Evolutionary conservation across 768 basidiomycete genomes (phyloP), one percentile per base, ranked within the genome.

Genomic region (Russula olivacea): DNA sequence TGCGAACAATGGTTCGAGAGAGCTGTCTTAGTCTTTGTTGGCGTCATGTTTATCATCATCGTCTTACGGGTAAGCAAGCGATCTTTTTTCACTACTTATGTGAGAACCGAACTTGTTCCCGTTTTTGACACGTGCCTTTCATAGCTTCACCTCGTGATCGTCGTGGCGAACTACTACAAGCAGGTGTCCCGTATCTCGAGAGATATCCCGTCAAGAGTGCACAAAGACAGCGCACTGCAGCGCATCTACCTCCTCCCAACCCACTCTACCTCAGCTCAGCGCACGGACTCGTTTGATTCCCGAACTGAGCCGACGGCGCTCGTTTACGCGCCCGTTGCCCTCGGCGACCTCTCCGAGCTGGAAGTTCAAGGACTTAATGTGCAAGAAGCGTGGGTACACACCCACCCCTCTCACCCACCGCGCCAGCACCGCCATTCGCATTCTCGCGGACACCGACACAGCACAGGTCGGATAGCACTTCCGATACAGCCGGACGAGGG

Each of bases 1-100:
- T 92, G 91, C 71, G 90, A 92, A 70, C 79, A 81, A 61, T 89
- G 87, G 86, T 79, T 90, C 52, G 88, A 87, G 71, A 79, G 83
- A 45, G 86, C 82, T 9, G 79, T 85, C 36, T 71, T 87, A 62
- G 84, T 77, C 0, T 77, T 83, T 38, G 75, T 89, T 53, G 83
- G 78, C 1, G 71, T 84, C 49, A 80, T 87, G 74, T 77, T 83
- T 50, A 74, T 89, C 40, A 71, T 88, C 64, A 81, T 87, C 59
- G 79, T 88, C 68, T 72, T 89, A 57, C 78, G 88, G 67, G 89
- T 91, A 71, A 74, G 86, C 78, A 71, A 74, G 86, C 77, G 71
- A 73, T 85, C 78, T 17, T 65, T 53, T 53, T 45, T 65, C 55
- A 50, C 38, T 36, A 41, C 45, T 19, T 30, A 50, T 9, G 32